Percentiles rank a stretch among this genome's conserved stretches.
Evolutionary conservation across 768 basidiomycete species (phyloP).

Genomic region (Boletus sp.): DNA sequence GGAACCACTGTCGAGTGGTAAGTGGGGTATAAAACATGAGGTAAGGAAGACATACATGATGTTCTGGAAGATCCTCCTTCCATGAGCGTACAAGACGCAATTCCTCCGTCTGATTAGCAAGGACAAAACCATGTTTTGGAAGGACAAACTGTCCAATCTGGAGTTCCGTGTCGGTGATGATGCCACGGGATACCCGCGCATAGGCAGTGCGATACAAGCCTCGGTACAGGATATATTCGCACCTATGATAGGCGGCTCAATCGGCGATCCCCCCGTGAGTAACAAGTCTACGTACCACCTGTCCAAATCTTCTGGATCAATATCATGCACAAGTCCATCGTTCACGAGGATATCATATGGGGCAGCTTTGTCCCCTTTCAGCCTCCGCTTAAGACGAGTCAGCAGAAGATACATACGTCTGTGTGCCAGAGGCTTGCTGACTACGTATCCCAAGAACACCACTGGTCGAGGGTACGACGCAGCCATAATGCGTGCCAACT

Average conservation of each 20-base stretch:
- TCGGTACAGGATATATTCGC: slow-evolving; percentile 87
- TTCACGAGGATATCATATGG: slow-evolving; percentile 73
- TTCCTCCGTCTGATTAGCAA: slow-evolving; percentile 54
- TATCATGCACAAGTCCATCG: slow-evolving; percentile 79
- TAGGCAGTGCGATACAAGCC: slow-evolving; percentile 79
- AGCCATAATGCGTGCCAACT: slow-evolving; percentile 77
- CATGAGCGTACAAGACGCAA: slow-evolving; percentile 64
- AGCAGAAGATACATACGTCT: slow-evolving; percentile 48
- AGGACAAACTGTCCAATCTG: slow-evolving; percentile 85
- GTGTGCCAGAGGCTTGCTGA: slow-evolving; percentile 60
- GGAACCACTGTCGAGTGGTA: slow-evolving; percentile 60
- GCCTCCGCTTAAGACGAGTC: neutral
- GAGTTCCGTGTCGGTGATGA: slow-evolving; percentile 87
- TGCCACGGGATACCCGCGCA: slow-evolving; percentile 75
- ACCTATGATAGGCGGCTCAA: slow-evolving; percentile 44
- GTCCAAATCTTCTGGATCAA: slow-evolving; percentile 68
- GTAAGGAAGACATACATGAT: slow-evolving; percentile 47
- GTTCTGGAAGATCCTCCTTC: slow-evolving; percentile 63
- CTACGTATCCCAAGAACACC: slow-evolving; percentile 80
- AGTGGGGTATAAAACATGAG: neutral
- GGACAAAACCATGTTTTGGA: slow-evolving; percentile 51
- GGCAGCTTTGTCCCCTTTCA: slow-evolving; percentile 43
- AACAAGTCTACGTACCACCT: slow-evolving; percentile 49
- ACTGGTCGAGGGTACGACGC: slow-evolving; percentile 66
- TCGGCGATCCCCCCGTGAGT: neutral